Percentiles rank a stretch among this genome's conserved stretches.
Evolutionary conservation across 164 flowering plant genomes (phyloP).

Genomic region (Umbellularia californica): DNA sequence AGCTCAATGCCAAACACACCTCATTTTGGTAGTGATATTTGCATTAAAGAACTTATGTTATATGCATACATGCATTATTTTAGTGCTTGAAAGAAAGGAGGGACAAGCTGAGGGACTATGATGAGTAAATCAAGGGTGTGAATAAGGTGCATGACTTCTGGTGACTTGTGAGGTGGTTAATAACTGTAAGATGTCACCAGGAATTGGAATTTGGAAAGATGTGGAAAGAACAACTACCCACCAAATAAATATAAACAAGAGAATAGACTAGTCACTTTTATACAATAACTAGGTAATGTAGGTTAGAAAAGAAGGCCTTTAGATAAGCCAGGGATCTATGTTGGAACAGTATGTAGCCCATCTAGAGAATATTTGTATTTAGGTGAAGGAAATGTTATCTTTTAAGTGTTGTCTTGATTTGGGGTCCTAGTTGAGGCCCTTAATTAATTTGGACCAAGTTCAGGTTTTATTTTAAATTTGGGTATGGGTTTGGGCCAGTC

Average conservation of each 20-base stretch:
- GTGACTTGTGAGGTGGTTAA: background rate
- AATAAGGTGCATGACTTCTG: background rate
- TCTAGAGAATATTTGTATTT: background rate
- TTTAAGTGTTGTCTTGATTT: no score
- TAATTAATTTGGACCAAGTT: no score
- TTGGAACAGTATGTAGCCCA: background rate
- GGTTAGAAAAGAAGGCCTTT: background rate
- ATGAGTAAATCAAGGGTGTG: background rate
- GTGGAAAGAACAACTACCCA: slow-evolving; percentile 13
- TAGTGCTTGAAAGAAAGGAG: background rate
- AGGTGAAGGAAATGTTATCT: no score
- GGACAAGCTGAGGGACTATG: background rate
- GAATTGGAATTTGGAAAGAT: background rate
- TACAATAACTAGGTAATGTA: background rate
- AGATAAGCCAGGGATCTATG: background rate
- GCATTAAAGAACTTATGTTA: slow-evolving; percentile 6
- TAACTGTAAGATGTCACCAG: background rate
- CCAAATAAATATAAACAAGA: slow-evolving; percentile 5
- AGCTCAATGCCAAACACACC: slow-evolving; percentile 25
- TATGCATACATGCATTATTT: background rate
- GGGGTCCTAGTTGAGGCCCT: no score
- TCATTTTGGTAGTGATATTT: slow-evolving; percentile 28
- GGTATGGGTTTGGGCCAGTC: no score
- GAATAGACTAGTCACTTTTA: background rate
- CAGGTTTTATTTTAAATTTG: no score